A percentile compares a stretch with the other conserved stretches of the same genome.
These are phyloP conservation scores for Diaporthe destruens DNA, from an alignment of 2,329 filamentous ascomycete species.

Conservation along the genomic window DNA sequence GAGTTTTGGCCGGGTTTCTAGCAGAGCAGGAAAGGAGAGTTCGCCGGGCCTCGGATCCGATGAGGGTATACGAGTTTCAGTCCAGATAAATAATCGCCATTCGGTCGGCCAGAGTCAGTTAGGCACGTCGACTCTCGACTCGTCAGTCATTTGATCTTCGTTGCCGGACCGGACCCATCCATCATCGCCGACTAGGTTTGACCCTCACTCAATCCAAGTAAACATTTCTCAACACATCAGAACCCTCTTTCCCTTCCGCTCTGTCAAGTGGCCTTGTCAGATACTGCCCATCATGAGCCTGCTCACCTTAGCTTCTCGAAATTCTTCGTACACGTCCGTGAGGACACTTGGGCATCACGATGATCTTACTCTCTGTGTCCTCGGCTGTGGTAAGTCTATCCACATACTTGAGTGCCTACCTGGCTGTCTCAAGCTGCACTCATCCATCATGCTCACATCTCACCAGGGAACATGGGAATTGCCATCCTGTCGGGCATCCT, in stretches of 20 bases:
- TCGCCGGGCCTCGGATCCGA: conserved; percentile 17
- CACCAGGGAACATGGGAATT: conserved; percentile 83
- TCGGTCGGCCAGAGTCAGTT: neutral
- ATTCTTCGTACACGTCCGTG: conserved; percentile 25
- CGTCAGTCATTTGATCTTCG: conserved; percentile 4
- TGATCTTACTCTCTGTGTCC: conserved; percentile 79
- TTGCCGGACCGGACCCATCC: neutral
- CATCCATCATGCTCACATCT: conserved; percentile 3
- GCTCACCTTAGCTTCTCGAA: conserved; percentile 22
- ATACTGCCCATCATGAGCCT: conserved; percentile 47
- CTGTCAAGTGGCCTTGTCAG: conserved; percentile 41
- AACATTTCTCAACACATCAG: neutral
- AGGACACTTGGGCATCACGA: conserved; percentile 33
- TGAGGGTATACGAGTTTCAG: neutral
- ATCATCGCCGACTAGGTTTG: neutral
- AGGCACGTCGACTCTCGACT: neutral
- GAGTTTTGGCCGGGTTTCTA: conserved; percentile 12
- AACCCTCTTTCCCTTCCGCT: conserved; percentile 25
- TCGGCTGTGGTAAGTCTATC: conserved; percentile 79
- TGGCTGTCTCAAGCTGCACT: neutral
- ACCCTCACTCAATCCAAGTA: neutral
- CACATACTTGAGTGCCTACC: too few species aligned
- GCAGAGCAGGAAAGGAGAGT: conserved; percentile 28
- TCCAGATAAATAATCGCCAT: neutral
- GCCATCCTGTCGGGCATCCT: conserved; percentile 87